Percentiles rank a stretch among this genome's conserved stretches.
Conservation (phyloP, 2,329 filamentous ascomycete genomes). For the Stachybotrys echinatus region DNA sequence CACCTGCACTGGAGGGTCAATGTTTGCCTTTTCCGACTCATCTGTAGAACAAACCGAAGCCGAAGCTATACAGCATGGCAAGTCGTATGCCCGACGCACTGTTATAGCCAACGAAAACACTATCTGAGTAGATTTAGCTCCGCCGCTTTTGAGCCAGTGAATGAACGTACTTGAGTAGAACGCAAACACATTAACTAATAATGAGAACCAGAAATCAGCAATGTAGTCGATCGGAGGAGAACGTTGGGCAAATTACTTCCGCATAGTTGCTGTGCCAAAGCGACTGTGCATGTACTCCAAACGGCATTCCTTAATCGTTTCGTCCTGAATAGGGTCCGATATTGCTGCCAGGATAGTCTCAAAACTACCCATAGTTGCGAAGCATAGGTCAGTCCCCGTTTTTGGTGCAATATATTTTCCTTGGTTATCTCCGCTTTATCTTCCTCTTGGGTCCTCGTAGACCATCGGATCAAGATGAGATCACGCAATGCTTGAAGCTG, state of each 20-base stretch:
- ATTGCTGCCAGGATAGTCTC: conserved; percentile 12
- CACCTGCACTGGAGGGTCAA: conserved; percentile 13
- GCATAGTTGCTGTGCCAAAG: conserved; percentile 21
- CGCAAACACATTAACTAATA: conserved; percentile 36
- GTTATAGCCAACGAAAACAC: conserved; percentile 14
- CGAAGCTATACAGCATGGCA: conserved; percentile 22
- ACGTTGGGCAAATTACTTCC: conserved; percentile 13
- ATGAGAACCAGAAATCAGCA: too few species aligned
- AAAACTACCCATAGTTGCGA: neutral
- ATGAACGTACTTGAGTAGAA: conserved; percentile 34
- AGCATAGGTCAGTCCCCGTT: neutral
- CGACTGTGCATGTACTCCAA: conserved; percentile 18
- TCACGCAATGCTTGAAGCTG: conserved; percentile 32
- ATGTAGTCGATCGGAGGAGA: too few species aligned
- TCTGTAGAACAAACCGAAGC: conserved; percentile 17
- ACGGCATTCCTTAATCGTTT: conserved; percentile 12
- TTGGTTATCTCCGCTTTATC: neutral
- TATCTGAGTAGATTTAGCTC: neutral
- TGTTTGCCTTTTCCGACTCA: neutral
- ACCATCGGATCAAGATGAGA: conserved; percentile 27
- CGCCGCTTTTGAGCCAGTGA: neutral
- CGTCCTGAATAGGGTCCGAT: conserved; percentile 7
- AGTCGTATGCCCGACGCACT: conserved; percentile 12
- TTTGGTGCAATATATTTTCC: too few species aligned
- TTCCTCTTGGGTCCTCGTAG: conserved; percentile 3